Conservation (phyloP, 148 eudicot genomes). For the Cornus florida region DNA sequence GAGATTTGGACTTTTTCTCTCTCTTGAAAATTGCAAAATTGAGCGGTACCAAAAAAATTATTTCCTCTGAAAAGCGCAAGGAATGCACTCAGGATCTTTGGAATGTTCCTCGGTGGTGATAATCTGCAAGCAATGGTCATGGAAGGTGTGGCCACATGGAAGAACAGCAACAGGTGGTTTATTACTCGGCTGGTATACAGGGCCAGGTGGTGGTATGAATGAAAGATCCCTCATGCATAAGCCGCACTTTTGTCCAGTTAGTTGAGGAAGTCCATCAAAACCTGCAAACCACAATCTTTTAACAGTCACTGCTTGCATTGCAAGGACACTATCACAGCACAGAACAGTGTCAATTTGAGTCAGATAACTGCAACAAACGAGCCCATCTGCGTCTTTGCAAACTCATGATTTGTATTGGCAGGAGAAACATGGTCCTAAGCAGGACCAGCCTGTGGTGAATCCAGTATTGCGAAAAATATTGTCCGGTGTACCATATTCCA, state of each 20-base stretch:
- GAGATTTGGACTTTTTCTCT: not conserved
- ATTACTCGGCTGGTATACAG: slow-evolving; percentile 32
- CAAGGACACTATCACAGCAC: not conserved
- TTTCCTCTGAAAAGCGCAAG: slow-evolving; percentile 62
- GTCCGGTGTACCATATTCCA: not conserved
- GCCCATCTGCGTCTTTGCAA: not conserved
- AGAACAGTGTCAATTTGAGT: not conserved
- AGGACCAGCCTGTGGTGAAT: not conserved
- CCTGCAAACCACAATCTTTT: slow-evolving; percentile 29
- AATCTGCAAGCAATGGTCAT: slow-evolving; percentile 54
- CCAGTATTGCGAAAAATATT: not conserved
- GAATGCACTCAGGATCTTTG: slow-evolving; percentile 69
- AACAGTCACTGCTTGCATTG: not conserved
- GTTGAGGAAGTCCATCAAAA: slow-evolving; percentile 23
- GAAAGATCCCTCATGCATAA: slow-evolving; percentile 73
- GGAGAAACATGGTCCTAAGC: not conserved
- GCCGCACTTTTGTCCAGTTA: slow-evolving; percentile 48
- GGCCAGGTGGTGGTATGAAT: slow-evolving; percentile 54
- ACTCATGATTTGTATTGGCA: not conserved
- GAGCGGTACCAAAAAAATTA: slow-evolving; percentile 13
- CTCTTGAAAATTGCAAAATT: slow-evolving; percentile 1
- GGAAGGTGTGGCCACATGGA: slow-evolving; percentile 69
- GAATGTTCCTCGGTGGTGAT: slow-evolving; percentile 59
- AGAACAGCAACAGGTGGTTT: slow-evolving; percentile 58
- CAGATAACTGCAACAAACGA: not conserved